A percentile compares a stretch with the other conserved stretches of the same genome.
These are phyloP conservation scores for Cladorrhinum sp. DNA, from an alignment of 2,329 filamentous ascomycete genomes.

Conservation along the genomic window DNA sequence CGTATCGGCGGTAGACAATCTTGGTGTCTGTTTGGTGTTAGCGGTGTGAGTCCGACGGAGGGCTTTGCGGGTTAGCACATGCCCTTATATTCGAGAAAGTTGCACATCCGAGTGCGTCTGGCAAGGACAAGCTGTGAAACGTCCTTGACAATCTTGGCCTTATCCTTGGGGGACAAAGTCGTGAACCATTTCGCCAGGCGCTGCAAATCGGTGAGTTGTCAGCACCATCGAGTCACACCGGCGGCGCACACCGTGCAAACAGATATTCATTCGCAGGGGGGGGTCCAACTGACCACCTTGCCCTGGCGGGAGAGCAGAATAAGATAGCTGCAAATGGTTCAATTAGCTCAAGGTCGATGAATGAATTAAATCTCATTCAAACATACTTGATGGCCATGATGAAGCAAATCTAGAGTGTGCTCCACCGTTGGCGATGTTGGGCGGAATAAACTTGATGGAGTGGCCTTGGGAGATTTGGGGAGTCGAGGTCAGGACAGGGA, in stretches of 20 bases:
- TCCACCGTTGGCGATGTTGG: conserved; percentile 15
- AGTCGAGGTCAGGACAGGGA: neutral
- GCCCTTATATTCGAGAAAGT: conserved; percentile 99
- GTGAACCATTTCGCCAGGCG: conserved; percentile 99
- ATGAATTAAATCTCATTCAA: neutral
- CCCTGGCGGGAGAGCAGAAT: conserved; percentile 97
- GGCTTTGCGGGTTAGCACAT: conserved; percentile 16
- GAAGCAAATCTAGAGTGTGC: conserved; percentile 12
- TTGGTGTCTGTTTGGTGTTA: conserved; percentile 71
- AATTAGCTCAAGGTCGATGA: conserved; percentile 24
- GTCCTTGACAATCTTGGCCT: conserved; percentile 99
- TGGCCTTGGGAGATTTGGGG: conserved; percentile 6
- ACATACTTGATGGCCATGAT: conserved; percentile 53
- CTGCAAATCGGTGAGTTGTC: conserved; percentile 48
- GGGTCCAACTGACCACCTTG: conserved; percentile 86
- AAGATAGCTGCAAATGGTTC: conserved; percentile 66
- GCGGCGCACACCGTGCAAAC: conserved; percentile 23
- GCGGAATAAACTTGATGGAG: conserved; percentile 2
- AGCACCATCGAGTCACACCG: conserved; percentile 30
- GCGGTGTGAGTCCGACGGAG: neutral
- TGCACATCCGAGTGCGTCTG: conserved; percentile 97
- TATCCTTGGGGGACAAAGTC: conserved; percentile 93
- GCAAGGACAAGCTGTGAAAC: conserved; percentile 96
- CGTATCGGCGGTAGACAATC: conserved; percentile 97
- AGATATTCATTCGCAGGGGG: neutral